Base-by-base conservation (phyloP, 345 rosid genomes). In the Brassica nigra region DNA sequence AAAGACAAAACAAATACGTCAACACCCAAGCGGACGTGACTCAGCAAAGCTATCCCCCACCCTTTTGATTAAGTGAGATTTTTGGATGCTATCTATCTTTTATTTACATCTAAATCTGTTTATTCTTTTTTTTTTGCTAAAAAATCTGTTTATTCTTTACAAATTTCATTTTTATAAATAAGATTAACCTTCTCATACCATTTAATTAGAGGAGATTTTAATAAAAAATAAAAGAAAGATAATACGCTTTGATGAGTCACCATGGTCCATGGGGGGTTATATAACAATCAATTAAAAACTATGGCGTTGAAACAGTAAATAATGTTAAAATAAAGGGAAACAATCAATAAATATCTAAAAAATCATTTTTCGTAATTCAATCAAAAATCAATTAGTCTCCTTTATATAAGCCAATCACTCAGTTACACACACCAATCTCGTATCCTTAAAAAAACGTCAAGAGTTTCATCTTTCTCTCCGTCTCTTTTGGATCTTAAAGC, bases 401-500 rank as follows among this genome's bases (percentile, higher is more conserved):
- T 23, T 9, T 8, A 14, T n/a, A 62, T 15, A 65, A 71, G 6
- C 33, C 23, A 31, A 78, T 54, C 76, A 37, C 76, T 23, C 20
- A 28, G 36, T 69, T 6, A 36, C 14, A 52, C 44, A 42, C 49
- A 47, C 11, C 71, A 6, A 58, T 55, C 78, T 73, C 74, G 55
- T 63, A 77, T 44, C 54, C 70, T 61, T 64, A 16, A 33, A 49
- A 47, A 49, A 62, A 29, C 37, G 59, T 73, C 64, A 15, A 5
- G 6, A 34, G 3, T 68, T 37, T 62, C 66, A 59, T 75, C 70
- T 62, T 62, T 61, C 75, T 73, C 70, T 73, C 70, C 58, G 70
- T 52, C 65, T 33, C 80, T 65, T 64, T 36, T 81, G 52, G 70
- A 81, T 76, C 84, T 59, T 71, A 79, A 39, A 47, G 65, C 71